These are phyloP conservation scores for Suillus luteus DNA, from an alignment of 768 basidiomycete species.

Conservation along the genomic window DNA sequence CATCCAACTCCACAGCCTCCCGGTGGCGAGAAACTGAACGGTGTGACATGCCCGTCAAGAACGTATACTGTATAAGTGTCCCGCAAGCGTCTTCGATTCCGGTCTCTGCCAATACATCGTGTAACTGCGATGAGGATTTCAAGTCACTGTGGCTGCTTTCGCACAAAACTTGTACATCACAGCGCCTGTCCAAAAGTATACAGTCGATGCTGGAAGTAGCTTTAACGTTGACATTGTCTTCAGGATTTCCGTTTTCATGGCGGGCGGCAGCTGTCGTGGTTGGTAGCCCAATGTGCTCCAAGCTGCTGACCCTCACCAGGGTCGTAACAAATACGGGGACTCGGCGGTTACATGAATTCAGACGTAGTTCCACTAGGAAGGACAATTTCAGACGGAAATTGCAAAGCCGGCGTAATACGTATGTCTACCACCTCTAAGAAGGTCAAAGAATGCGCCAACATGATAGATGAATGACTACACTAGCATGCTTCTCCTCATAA, in stretches of 20 bases:
- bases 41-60: neutral
- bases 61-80: neutral
- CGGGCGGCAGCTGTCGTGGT: too few species aligned
- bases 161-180: conserved; percentile 44
- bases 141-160: conserved; percentile 22
- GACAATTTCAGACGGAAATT: too few species aligned
- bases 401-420: too few species aligned
- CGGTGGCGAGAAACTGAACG: neutral
- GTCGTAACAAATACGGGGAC: too few species aligned
- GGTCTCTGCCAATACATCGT: neutral
- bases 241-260: too few species aligned
- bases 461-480: neutral
- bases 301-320: too few species aligned
- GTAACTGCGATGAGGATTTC: neutral
- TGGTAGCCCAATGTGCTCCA: too few species aligned
- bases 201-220: conserved; percentile 34
- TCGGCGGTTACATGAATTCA: too few species aligned
- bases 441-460: too few species aligned
- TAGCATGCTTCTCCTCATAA: neutral
- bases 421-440: neutral
- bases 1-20: neutral
- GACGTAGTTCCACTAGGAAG: neutral
- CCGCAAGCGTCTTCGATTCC: neutral
- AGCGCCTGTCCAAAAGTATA: conserved; percentile 33
- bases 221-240: conserved; percentile 33